Base-by-base conservation (phyloP, 2,329 filamentous ascomycete species). In the Aspergillus transmontanensis region DNA sequence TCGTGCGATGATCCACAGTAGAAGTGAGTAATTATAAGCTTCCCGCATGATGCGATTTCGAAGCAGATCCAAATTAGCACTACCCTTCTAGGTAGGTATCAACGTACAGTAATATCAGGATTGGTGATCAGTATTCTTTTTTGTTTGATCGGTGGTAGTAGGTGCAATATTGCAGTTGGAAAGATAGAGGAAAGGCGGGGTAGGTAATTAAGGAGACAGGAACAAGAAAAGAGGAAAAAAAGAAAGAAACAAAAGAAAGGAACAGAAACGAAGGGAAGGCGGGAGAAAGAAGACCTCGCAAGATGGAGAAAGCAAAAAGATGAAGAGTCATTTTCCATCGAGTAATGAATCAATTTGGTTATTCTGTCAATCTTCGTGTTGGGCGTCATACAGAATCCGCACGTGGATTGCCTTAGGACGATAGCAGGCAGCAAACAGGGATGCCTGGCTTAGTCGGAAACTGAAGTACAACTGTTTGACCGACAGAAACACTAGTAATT, bases 361-460 rank as follows among this genome's bases (percentile, higher is more conserved):
- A 41, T n/a, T n/a, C 19, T 19, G 51, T 39, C 32, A 55, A 41
- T 32, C 30, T 55, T 55, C 51, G 51, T 54, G 51, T 54, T 36
- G 30, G 32, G 32, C 51, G 51, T 54, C 51, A 54, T 54, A 23
- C 32, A 50, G 10, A 45, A 43, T 23, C 34, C 46, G 32, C 57
- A 59, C 21, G 57, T 55, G 51, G 51, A 41, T 55, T 34, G 51
- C 51, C 51, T 55, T 10, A 39, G 51, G 32, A 51, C 48, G 9
- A 39, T 26, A 55, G 48, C 48, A 59, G 58, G 58, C 58, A 59
- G 19, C 58, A 54, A 55, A 54, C 48, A 54, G 46, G 32, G 58
- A 28, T 59, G 58, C 58, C 58, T 50, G 55, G 39, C 58, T 59
- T 54, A 59, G 58, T 59, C 46, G 58, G 6, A 53, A 32, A 23